These are phyloP conservation scores for Jaapia argillacea DNA, from an alignment of 768 basidiomycete genomes.

Conservation along the genomic window DNA sequence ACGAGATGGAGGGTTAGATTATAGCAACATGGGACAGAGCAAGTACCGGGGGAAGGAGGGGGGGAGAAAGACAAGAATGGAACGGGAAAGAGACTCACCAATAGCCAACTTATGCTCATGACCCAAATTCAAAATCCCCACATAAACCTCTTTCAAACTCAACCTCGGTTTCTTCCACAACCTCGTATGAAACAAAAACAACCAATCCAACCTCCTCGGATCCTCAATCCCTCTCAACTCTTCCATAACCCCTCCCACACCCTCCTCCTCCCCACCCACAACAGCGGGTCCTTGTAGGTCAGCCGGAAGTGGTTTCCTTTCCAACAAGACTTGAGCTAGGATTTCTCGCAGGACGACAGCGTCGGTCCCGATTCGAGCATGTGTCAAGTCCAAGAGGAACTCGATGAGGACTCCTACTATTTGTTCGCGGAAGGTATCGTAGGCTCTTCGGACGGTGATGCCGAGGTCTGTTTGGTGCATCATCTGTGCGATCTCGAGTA, in stretches of 20 bases:
- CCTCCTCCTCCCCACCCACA: too few relatives aligned
- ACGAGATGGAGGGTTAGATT: slow-evolving; percentile 5
- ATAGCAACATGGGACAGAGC: background rate
- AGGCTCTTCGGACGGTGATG: slow-evolving; percentile 78
- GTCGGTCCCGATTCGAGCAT: slow-evolving; percentile 59
- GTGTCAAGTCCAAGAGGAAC: slow-evolving; percentile 76
- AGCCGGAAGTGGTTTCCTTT: slow-evolving; percentile 25
- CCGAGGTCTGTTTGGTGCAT: slow-evolving; percentile 86
- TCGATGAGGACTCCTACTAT: slow-evolving; percentile 76
- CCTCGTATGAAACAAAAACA: slow-evolving; percentile 74
- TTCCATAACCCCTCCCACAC: too few relatives aligned
- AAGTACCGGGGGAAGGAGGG: background rate
- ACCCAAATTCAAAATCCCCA: slow-evolving; percentile 60
- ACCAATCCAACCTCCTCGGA: slow-evolving; percentile 58
- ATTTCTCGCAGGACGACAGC: slow-evolving; percentile 60
- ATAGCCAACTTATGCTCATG: slow-evolving; percentile 68
- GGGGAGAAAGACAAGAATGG: background rate
- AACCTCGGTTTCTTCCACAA: slow-evolving; percentile 81
- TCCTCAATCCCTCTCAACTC: too few relatives aligned
- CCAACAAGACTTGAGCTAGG: slow-evolving; percentile 59
- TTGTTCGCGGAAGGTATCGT: slow-evolving; percentile 86
- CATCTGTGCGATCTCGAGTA: slow-evolving; percentile 71
- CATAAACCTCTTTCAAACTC: slow-evolving; percentile 76
- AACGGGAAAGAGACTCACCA: slow-evolving; percentile 43
- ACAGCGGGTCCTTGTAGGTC: slow-evolving; percentile 14